Percentiles rank a stretch among this genome's conserved stretches.
phyloP scores from a whole-genome alignment of 139 green algal genomes.

The Closterium sp. region DNA sequence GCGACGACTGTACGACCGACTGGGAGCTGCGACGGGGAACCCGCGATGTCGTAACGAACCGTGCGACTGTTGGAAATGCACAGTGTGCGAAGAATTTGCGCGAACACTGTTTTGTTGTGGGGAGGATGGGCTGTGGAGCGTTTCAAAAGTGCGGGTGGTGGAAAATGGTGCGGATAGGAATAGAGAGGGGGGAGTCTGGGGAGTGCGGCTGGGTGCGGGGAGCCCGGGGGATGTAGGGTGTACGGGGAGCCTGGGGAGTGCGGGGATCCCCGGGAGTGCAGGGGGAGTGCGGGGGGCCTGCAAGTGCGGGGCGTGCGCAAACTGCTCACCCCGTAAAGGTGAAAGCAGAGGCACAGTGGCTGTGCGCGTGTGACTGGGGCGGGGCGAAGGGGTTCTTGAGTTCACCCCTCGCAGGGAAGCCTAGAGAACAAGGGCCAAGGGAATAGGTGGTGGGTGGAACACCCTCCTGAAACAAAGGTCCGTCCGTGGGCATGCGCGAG shows the following conservation, averaged over 20 bases:
- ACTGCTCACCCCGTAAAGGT: background rate
- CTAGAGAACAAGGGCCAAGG: background rate
- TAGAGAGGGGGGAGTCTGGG: background rate
- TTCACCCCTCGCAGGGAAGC: background rate
- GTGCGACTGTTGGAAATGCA: background rate
- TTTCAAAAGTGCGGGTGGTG: background rate
- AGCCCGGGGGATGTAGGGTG: too few species aligned
- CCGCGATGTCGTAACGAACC: background rate
- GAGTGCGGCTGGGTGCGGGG: too few species aligned
- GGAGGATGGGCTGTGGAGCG: background rate
- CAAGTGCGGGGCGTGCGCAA: background rate
- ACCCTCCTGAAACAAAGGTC: too few species aligned
- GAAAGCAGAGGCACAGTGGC: too few species aligned
- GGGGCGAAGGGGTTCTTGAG: background rate
- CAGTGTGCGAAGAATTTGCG: background rate
- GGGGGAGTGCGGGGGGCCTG: background rate
- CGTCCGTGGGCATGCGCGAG: too few species aligned
- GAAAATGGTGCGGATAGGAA: background rate
- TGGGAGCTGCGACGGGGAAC: background rate
- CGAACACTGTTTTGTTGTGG: background rate
- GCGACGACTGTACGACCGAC: background rate
- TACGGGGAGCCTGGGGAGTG: background rate
- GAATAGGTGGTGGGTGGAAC: too few species aligned
- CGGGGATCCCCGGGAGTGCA: background rate
- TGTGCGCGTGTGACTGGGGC: background rate